phyloP scores from a whole-genome alignment of 345 rosid genomes.

The Eucalyptus cloeziana region DNA sequence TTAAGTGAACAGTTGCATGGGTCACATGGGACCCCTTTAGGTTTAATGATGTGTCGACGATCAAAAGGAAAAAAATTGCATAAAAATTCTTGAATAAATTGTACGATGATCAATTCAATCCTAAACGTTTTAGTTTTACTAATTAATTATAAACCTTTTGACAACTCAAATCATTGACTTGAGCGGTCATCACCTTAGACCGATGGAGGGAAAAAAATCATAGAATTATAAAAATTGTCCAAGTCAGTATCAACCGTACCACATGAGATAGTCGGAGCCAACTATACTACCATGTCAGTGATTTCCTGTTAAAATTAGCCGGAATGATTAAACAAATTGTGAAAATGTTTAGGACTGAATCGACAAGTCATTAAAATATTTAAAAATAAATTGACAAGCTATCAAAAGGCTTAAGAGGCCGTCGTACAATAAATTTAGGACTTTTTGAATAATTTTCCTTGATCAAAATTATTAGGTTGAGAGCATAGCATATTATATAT shows the following conservation, averaged over 20 bases:
- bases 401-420: not conserved
- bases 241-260: not conserved
- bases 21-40: not conserved
- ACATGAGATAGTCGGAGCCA: fast-evolving
- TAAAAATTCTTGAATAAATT: too few relatives aligned
- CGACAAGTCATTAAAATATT: not conserved
- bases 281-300: not conserved
- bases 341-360: not conserved
- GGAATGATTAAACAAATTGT: not conserved
- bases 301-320: not conserved
- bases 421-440: not conserved
- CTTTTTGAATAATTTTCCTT: not conserved
- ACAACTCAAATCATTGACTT: not conserved
- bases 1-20: not conserved
- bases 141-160: not conserved
- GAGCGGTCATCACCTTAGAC: not conserved
- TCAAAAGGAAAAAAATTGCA: not conserved
- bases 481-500: not conserved
- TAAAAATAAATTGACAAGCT: not conserved
- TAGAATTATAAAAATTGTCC: not conserved
- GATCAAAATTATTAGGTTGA: not conserved
- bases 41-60: not conserved
- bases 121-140: fast-evolving
- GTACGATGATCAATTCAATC: fast-evolving
- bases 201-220: not conserved